Evolutionary conservation across 129 eudicot species (phyloP).

Genomic region (Solidago caesia): DNA sequence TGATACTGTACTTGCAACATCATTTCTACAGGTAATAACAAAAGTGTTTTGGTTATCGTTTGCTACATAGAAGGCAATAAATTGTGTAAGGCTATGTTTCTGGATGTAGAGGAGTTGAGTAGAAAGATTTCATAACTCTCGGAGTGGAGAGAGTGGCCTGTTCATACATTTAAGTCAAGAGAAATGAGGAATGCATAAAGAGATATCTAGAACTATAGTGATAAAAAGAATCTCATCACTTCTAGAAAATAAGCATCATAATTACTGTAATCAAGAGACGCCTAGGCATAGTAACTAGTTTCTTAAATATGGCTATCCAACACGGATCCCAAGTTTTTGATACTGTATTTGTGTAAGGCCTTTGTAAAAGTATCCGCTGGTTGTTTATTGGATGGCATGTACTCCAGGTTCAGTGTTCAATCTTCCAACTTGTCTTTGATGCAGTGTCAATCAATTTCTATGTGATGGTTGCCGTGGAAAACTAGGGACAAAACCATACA

Average conservation of each 20-base stretch:
- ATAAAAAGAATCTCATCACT: not conserved
- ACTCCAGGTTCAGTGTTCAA: no score
- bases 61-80: not conserved
- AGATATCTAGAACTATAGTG: not conserved
- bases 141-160: not conserved
- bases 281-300: not conserved
- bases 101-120: not conserved
- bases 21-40: constrained; percentile 86
- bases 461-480: no score
- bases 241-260: not conserved
- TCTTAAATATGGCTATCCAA: not conserved
- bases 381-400: no score
- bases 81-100: not conserved
- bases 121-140: not conserved
- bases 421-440: no score
- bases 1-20: constrained; percentile 85
- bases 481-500: no score
- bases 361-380: no score
- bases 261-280: no score
- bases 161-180: not conserved
- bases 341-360: no score
- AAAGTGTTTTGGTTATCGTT: not conserved
- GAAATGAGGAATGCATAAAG: not conserved
- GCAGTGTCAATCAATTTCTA: no score
- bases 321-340: no score